Base-by-base conservation (phyloP, 257 asterid genomes). In the Cruciata laevipes region DNA sequence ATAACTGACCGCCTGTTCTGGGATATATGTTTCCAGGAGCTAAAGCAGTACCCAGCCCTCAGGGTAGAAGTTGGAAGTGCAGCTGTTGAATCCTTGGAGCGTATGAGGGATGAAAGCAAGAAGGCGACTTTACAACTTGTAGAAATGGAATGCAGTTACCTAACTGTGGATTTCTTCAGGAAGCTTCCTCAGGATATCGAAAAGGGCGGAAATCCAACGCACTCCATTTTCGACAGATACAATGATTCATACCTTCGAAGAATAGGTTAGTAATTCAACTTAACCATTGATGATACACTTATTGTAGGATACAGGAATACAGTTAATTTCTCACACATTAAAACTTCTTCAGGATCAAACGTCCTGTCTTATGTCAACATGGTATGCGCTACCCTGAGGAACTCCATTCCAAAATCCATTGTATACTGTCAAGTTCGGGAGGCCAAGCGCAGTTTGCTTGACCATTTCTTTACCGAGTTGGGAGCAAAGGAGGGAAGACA, bases 171-270 rank as follows among this genome's bases (percentile, higher is more conserved):
- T 75, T 94, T 94, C 85, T 94, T 94, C 80, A 78, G 99, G 76
- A 94, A 94, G 81, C 97, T 94, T 79, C 99, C 99, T 65, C 99
- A 94, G 74, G 99, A 94, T 83, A 86, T 84, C 17, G 99, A 94
- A 84, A 90, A 94, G 91, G 99, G 99, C 63, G 98, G 99, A 71
- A 94, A 94, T 70, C 99, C 99, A 52, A 88, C 99, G 37, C 97
- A 90, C 75, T 94, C 99, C 58, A 86, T 90, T 74, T 94, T 94
- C 47, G 99, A 94, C 53, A 79, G 99, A 83, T 94, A 94, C 74
- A 90, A 94, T 66, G 99, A 94, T 71, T 79, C 94, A 3, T 94
- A 94, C 80, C 96, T 94, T 49, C 86, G 99, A 14, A 80, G 96
- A 78, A 82, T 94, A 59, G 98, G 99, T 90, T 70, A 80, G 90